Conservation (phyloP, 495 filamentous ascomycete species). For the Aspergillus asperescens region DNA sequence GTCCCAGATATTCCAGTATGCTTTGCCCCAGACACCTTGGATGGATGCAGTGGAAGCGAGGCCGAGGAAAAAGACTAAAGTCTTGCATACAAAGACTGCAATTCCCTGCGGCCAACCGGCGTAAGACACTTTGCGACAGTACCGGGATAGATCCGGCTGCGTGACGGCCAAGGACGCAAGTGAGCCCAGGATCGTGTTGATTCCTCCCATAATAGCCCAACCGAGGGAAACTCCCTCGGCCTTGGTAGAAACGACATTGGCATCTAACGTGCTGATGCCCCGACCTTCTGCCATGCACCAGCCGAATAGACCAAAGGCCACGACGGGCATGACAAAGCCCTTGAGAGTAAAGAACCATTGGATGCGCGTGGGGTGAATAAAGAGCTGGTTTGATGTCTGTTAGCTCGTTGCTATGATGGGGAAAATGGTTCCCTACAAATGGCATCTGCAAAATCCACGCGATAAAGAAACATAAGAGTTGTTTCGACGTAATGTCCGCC, state of each 20-base stretch:
- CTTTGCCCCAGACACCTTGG: conserved; percentile 6
- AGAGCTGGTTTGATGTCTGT: not conserved
- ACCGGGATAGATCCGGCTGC: conserved; percentile 6
- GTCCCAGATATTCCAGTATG: conserved; percentile 15
- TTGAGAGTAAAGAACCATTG: conserved; percentile 5
- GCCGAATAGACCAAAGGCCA: not conserved
- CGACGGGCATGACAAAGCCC: conserved; percentile 7
- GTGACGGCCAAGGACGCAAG: conserved; percentile 1
- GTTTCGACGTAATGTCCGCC: not conserved
- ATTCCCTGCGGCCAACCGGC: conserved; percentile 1
- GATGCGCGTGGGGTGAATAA: conserved; percentile 1
- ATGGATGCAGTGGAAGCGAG: not conserved
- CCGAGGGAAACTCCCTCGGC: not conserved
- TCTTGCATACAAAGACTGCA: not conserved
- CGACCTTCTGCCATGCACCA: conserved; percentile 5
- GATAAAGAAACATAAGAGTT: conserved; percentile 9
- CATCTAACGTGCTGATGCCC: not conserved
- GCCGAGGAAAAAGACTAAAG: not conserved
- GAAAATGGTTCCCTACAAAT: conserved; percentile 1
- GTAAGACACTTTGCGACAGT: not conserved
- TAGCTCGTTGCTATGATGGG: not conserved
- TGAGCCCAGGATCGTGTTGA: conserved; percentile 4
- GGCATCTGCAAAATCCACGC: conserved; percentile 2
- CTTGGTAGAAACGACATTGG: not conserved
- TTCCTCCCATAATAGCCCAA: conserved; percentile 2